Percentiles rank a stretch among this genome's conserved stretches.
Evolutionary conservation across 2,329 filamentous ascomycete genomes (phyloP).

Genomic region (Aspergillus alliaceus): DNA sequence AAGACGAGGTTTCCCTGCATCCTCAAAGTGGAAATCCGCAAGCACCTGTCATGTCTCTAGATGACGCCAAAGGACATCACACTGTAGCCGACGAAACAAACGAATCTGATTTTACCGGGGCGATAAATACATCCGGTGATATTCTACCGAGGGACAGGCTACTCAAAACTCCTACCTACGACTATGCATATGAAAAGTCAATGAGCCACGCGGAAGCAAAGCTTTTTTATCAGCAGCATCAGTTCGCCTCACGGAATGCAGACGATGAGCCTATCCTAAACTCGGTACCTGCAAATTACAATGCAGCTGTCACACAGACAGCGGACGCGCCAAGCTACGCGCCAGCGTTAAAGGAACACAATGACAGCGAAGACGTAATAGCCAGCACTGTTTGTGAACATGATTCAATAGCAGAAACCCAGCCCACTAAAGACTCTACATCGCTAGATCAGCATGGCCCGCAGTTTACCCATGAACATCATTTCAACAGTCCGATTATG

Average conservation of each 20-base stretch:
- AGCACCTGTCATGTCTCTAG: constrained; percentile 1
- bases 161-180: constrained; percentile 81
- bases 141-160: constrained; percentile 46
- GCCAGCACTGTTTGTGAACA: background rate
- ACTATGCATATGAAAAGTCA: constrained; percentile 89
- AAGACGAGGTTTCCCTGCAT: constrained; percentile 3
- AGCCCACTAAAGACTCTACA: background rate
- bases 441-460: background rate
- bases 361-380: background rate
- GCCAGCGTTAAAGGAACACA: background rate
- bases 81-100: constrained; percentile 8
- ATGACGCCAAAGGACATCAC: constrained; percentile 12
- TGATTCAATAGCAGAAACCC: background rate
- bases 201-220: constrained; percentile 94
- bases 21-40: background rate
- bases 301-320: constrained; percentile 1
- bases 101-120: constrained; percentile 6
- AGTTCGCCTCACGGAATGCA: constrained; percentile 57
- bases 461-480: background rate
- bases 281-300: constrained; percentile 18
- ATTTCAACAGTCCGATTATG: background rate
- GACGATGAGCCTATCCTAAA: constrained; percentile 39
- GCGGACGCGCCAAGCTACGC: background rate
- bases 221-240: constrained; percentile 90
- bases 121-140: constrained; percentile 13